Conservation (phyloP, 225 moss, liverwort and hornwort genomes). For the Pseudisothecium myosuroides region DNA sequence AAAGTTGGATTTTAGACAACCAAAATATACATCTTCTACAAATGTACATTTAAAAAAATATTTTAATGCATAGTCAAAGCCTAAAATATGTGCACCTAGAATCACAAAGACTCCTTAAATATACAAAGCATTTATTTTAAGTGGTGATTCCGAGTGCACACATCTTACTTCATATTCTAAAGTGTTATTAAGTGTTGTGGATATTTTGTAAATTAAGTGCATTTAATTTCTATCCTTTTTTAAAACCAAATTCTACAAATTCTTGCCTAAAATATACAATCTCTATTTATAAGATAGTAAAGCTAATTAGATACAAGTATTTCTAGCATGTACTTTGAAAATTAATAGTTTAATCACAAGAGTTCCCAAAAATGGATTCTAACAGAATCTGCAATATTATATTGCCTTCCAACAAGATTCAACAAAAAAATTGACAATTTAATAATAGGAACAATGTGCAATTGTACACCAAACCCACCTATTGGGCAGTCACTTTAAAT, state of each 20-base stretch:
- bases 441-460: not conserved
- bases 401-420: not conserved
- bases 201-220: not conserved
- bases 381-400: no score
- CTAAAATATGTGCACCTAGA: not conserved
- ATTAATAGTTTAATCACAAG: not conserved
- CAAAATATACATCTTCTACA: not conserved
- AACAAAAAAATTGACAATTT: not conserved
- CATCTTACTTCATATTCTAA: no score
- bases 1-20: not conserved
- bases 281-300: not conserved
- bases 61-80: not conserved
- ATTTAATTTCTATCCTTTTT: not conserved
- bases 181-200: no score
- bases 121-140: not conserved
- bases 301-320: not conserved
- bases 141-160: no score
- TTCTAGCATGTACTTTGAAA: accelerated
- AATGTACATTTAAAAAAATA: no score
- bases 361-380: not conserved
- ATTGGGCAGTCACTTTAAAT: no score
- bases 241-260: not conserved
- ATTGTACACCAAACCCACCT: accelerated
- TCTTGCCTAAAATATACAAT: not conserved
- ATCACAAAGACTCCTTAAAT: not conserved